phyloP scores from a whole-genome alignment of 2,329 filamentous ascomycete species.

The Chaetomiaceae sp. region DNA sequence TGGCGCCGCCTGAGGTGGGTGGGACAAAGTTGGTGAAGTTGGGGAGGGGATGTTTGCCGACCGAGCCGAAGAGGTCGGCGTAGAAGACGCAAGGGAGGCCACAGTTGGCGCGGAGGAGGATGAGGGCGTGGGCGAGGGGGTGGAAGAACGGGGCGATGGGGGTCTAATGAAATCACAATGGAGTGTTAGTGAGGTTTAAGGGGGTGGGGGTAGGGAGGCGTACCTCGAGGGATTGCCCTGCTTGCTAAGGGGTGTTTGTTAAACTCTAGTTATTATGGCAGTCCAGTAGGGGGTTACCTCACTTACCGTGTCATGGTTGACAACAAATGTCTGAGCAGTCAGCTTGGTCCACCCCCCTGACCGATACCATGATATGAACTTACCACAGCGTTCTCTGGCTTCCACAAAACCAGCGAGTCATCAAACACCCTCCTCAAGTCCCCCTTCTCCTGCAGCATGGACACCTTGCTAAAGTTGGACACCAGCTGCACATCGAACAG shows the following conservation, averaged over 20 bases:
- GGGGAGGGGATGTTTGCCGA: conserved; percentile 41
- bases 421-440: conserved; percentile 55
- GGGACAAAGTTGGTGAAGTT: conserved; percentile 33
- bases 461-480: conserved; percentile 59
- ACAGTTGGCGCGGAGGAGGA: conserved; percentile 54
- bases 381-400: conserved; percentile 55
- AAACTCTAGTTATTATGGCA: too few species aligned
- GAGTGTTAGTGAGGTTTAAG: background rate
- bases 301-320: conserved; percentile 60
- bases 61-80: conserved; percentile 63
- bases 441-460: conserved; percentile 32
- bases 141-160: conserved; percentile 61
- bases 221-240: conserved; percentile 57
- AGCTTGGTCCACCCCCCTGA: background rate
- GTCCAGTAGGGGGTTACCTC: too few species aligned
- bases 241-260: conserved; percentile 38
- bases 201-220: background rate
- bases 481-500: conserved; percentile 65
- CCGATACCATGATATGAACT: conserved; percentile 23
- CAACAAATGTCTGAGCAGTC: conserved; percentile 53
- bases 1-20: conserved; percentile 48
- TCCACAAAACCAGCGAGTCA: conserved; percentile 47
- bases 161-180: conserved; percentile 33
- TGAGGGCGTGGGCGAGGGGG: conserved; percentile 62
- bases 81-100: conserved; percentile 68